Evolutionary conservation across 495 filamentous ascomycete genomes (phyloP), one percentile per base, ranked within the genome.

Genomic region (Aspergillus bridgeri): DNA sequence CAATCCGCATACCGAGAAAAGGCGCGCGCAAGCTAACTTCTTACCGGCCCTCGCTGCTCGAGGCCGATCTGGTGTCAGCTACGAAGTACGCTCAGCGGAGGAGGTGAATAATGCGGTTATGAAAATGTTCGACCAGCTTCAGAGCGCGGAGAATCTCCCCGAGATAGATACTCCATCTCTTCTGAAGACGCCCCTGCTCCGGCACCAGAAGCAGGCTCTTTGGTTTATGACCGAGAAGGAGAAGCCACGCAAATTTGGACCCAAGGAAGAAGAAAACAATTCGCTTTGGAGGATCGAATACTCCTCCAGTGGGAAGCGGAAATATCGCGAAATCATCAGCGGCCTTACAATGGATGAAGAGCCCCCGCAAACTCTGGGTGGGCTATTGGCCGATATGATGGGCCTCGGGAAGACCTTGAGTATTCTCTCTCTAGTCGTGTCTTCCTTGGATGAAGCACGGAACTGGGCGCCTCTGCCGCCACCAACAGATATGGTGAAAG

Each of bases 371-470:
- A 80, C 84, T 0, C 75, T 87, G 1, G 94, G 94, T 8, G 94
- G 94, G n/a, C 88, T 98, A 27, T 76, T 98, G 20, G 94, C 94
- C 6, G 94, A 98, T 67, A 91, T 96, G 88, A 98, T 98, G 94
- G 94, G 94, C 42, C 75, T 98, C 17, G 94, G 94, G 6, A 98
- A 98, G 68, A 97, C 94, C 0, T 73, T 98, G 48, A 96, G 89
- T 65, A 88, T 96, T 25, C 77, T 98, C 6, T 88, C 91, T 3
- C 78, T 98, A 21, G 70, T 93, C 17, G 74, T 85, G 3, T 79
- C 77, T 18, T 87, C 90, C 0, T 71, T 88, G 3, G 62, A 70
- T 2, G 78, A 86, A 23, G 83, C 91, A 2, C 58, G 70, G 18
- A 66, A 73, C 9, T 98, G 88, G 74, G 60, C 63, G 15, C 53